These are phyloP conservation scores for Croton setiger DNA, from an alignment of 441 rosid genomes.

Conservation along the genomic window DNA sequence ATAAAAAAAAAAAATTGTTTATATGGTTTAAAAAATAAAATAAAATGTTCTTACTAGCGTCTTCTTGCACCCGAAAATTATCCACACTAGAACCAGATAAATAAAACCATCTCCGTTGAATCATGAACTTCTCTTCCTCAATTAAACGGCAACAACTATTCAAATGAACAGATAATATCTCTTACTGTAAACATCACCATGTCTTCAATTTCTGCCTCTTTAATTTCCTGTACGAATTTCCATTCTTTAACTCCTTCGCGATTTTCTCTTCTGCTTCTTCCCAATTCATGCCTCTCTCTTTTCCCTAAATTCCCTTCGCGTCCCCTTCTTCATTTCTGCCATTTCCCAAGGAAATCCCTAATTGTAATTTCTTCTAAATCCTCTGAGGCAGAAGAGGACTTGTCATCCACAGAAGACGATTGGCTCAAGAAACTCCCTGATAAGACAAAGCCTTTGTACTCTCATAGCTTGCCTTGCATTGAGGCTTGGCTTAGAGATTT, in stretches of 20 bases:
- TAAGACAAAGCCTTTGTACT: constrained; percentile 75
- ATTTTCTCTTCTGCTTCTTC: constrained; percentile 21
- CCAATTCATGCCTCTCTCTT: constrained; percentile 18
- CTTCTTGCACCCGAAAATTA: not conserved
- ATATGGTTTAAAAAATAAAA: too few species aligned
- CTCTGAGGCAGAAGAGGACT: constrained; percentile 60
- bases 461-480: constrained; percentile 91
- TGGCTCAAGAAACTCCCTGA: constrained; percentile 85
- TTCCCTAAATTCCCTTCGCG: constrained; percentile 12
- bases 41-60: too few species aligned
- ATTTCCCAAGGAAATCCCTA: constrained; percentile 26
- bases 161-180: constrained; percentile 8
- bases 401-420: constrained; percentile 54
- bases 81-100: not conserved
- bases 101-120: not conserved
- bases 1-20: too few species aligned
- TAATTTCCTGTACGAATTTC: constrained; percentile 18
- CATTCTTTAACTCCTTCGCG: constrained; percentile 23
- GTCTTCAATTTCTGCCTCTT: constrained; percentile 35
- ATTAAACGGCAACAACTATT: not conserved
- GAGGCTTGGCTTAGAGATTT: constrained; percentile 82
- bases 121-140: not conserved
- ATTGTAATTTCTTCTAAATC: constrained; percentile 41
- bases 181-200: constrained; percentile 20
- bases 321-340: constrained; percentile 11